Evolutionary conservation across 495 filamentous ascomycete species (phyloP).

Genomic region (Aspergillus panamensis): DNA sequence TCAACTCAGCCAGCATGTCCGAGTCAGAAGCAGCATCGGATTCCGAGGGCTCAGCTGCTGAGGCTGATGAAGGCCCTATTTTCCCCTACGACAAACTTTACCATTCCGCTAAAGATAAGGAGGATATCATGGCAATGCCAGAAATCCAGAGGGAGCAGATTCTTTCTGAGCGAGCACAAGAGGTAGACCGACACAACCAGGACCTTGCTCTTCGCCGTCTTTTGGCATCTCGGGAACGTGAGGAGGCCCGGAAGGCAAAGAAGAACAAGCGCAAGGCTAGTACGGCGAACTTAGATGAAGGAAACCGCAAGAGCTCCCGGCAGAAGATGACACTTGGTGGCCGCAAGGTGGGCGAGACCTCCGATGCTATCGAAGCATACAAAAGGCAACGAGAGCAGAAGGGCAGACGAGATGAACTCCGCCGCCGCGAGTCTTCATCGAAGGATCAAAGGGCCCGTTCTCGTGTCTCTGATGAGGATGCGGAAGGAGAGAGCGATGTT

Average conservation of each 20-base stretch:
- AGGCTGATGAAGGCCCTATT: conserved; percentile 56
- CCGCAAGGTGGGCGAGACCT: conserved; percentile 74
- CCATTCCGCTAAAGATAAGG: conserved; percentile 72
- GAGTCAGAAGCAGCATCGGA: conserved; percentile 79
- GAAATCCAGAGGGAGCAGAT: conserved; percentile 88
- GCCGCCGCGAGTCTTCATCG: conserved; percentile 58
- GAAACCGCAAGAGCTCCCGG: conserved; percentile 73
- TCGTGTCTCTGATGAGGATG: conserved; percentile 57
- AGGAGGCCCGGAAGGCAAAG: conserved; percentile 54
- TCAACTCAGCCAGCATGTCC: conserved; percentile 82
- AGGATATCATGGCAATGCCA: conserved; percentile 77
- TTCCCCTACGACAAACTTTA: conserved; percentile 91
- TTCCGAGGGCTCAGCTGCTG: conserved; percentile 49
- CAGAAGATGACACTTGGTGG: conserved; percentile 75
- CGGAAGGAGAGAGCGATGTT: conserved; percentile 74
- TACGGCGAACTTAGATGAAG: conserved; percentile 67
- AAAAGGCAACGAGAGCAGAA: conserved; percentile 84
- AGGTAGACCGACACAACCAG: conserved; percentile 75
- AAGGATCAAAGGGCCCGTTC: conserved; percentile 53
- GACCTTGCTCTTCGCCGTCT: conserved; percentile 80
- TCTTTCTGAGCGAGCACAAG: conserved; percentile 80
- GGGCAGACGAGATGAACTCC: conserved; percentile 63
- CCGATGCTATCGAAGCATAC: conserved; percentile 73
- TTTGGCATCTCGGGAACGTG: conserved; percentile 63
- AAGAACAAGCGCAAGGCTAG: conserved; percentile 79